A percentile compares a stretch with the other conserved stretches of the same genome.
These are phyloP conservation scores for Starmerella sirachaensis DNA, from an alignment of 805 yeast genomes.

Conservation along the genomic window DNA sequence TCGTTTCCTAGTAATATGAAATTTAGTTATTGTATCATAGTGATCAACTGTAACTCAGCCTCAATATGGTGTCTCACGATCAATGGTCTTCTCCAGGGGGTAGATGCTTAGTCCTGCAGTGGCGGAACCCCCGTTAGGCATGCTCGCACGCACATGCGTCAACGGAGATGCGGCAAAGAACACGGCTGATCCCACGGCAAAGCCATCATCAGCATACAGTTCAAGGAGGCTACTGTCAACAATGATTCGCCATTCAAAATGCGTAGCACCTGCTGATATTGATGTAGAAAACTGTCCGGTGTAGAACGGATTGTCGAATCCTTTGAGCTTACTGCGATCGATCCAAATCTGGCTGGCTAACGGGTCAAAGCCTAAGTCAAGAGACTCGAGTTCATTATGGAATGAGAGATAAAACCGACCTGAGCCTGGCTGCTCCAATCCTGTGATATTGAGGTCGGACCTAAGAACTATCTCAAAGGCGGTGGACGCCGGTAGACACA, in stretches of 20 bases:
- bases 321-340: conserved; percentile 11
- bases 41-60: too few species aligned
- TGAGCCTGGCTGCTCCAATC: conserved; percentile 2
- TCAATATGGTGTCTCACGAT: conserved; percentile 12
- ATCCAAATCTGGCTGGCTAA: conserved; percentile 15
- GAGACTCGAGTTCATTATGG: conserved; percentile 9
- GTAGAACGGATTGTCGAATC: conserved; percentile 17
- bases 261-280: not conserved
- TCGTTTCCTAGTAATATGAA: too few species aligned
- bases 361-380: conserved; percentile 14
- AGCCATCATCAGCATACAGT: conserved; percentile 16
- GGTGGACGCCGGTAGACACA: too few species aligned
- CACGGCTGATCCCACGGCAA: conserved; percentile 13
- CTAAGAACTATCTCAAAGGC: conserved; percentile 9
- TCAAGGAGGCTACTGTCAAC: conserved; percentile 18
- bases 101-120: conserved; percentile 1
- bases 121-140: conserved; percentile 6
- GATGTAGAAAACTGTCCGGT: conserved; percentile 17
- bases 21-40: too few species aligned
- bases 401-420: conserved; percentile 5
- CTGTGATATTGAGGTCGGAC: not conserved
- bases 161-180: conserved; percentile 13
- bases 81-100: conserved; percentile 11
- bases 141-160: conserved; percentile 3
- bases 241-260: conserved; percentile 11